Base-by-base conservation (phyloP, 2,329 filamentous ascomycete species). In the Apiospora rasikravindrae region DNA sequence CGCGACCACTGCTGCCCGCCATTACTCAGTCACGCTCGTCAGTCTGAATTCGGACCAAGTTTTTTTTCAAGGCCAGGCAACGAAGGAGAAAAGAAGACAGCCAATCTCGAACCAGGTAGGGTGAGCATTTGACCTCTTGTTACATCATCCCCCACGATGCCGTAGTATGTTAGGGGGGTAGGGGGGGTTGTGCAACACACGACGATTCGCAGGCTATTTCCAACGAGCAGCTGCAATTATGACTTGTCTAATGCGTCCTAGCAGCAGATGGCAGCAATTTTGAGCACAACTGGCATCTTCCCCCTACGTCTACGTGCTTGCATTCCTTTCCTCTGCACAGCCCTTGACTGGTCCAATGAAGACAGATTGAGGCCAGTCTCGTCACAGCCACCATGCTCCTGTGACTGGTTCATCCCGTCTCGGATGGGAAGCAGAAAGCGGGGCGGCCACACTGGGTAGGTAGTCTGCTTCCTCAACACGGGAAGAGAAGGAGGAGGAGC, bases 351-450 rank as follows among this genome's bases (percentile, higher is more conserved):
- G 33, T 40, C 57, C 53, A 61, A 61, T 61, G 53, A 61, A 61
- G 53, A 61, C 53, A 61, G 53, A 37, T 61, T 61, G 53, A 61
- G 53, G 19, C 53, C 33, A n/a, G 57, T 64, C 33, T 64, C 57
- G 57, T 64, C 57, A 64, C 57, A 64, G 57, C 57, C 57, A 64
- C 57, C 57, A 40, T n/a, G 29, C 57, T 64, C 33, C 57, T 64
- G 57, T 64, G 67, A 69, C 67, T 69, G 67, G 67, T 69, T 69
- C 67, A 33, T 69, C 67, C 47, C 67, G 47, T 69, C 44, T 49
- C 42, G 26, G 24, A 44, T 49, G 33, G 37, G 57, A 64, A 24
- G 57, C 33, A 40, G 57, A 64, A 64, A 64, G 57, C 57, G 57
- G 57, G 57, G 57, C 57, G 29, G 57, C 29, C 57, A 64, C 57